A percentile compares a stretch with the other conserved stretches of the same genome.
These are phyloP conservation scores for Zygnema circumcarinatum DNA, from an alignment of 139 green algal genomes.

Conservation along the genomic window DNA sequence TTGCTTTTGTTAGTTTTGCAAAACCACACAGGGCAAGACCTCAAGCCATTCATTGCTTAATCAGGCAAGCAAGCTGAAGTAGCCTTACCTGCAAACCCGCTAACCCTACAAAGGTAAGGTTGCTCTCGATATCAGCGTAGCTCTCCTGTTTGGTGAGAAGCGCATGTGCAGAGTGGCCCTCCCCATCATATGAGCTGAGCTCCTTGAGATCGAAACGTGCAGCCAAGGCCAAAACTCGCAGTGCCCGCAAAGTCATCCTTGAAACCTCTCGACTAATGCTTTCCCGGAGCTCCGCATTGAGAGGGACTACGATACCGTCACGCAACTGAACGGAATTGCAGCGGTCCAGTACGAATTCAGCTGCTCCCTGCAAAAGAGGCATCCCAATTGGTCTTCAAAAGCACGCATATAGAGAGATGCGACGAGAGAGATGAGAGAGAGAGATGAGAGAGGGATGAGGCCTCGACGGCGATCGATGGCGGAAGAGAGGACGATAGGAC, in stretches of 20 bases:
- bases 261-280: slow-evolving; percentile 64
- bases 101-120: slow-evolving; percentile 85
- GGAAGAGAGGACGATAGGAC: too few species aligned
- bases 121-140: slow-evolving; percentile 86
- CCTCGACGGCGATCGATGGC: too few species aligned
- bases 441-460: too few species aligned
- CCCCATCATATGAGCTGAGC: slow-evolving; percentile 74
- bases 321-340: slow-evolving; percentile 82
- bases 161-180: slow-evolving; percentile 65
- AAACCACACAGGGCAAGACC: neutral
- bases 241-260: slow-evolving; percentile 79
- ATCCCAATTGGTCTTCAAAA: too few species aligned
- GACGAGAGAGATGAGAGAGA: too few species aligned
- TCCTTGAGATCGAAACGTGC: slow-evolving; percentile 34
- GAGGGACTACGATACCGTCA: slow-evolving; percentile 68
- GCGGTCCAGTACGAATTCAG: slow-evolving; percentile 89
- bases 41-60: neutral
- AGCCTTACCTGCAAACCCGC: slow-evolving; percentile 68
- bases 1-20: neutral
- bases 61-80: neutral
- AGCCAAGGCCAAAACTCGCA: slow-evolving; percentile 91
- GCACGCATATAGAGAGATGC: too few species aligned
- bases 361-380: slow-evolving; percentile 82
- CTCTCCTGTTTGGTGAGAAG: slow-evolving; percentile 69
- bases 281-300: slow-evolving; percentile 56